These are phyloP conservation scores for Coix lacrymajobi DNA, from an alignment of 176 grass and related monocot genomes.

Conservation along the genomic window DNA sequence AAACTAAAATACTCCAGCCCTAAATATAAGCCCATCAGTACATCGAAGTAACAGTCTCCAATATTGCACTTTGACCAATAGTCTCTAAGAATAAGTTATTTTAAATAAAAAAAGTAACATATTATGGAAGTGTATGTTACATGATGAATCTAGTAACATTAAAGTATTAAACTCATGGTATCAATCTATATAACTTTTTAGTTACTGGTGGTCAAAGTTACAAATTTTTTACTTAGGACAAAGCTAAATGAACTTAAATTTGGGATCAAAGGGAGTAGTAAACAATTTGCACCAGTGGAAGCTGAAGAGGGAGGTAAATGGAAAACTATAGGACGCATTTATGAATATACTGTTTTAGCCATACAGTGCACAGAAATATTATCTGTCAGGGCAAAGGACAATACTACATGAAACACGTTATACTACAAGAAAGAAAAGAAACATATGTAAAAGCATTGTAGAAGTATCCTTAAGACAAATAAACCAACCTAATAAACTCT, in stretches of 20 bases:
- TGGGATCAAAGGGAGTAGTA: neutral
- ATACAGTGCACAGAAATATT: neutral
- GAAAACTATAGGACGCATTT: neutral
- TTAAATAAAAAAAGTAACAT: too few species aligned
- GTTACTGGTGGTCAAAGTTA: too few species aligned
- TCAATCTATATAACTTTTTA: too few species aligned
- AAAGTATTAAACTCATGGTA: too few species aligned
- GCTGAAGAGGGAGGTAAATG: neutral
- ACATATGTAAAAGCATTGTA: neutral
- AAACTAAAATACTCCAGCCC: neutral
- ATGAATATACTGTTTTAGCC: neutral
- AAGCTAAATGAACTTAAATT: too few species aligned
- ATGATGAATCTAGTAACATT: too few species aligned
- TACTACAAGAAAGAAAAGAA: neutral
- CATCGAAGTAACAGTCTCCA: too few species aligned
- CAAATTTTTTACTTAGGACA: too few species aligned
- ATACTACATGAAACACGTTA: neutral
- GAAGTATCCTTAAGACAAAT: neutral
- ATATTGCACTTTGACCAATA: too few species aligned
- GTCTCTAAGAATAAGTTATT: too few species aligned
- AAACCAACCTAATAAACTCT: constrained; percentile 66
- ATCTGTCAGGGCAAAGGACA: neutral
- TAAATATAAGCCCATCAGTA: too few species aligned
- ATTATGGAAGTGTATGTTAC: too few species aligned
- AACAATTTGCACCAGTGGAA: neutral